Evolutionary conservation across 2,329 filamentous ascomycete species (phyloP), one percentile per base, ranked within the genome.

Genomic region (Colletotrichum trifolii): DNA sequence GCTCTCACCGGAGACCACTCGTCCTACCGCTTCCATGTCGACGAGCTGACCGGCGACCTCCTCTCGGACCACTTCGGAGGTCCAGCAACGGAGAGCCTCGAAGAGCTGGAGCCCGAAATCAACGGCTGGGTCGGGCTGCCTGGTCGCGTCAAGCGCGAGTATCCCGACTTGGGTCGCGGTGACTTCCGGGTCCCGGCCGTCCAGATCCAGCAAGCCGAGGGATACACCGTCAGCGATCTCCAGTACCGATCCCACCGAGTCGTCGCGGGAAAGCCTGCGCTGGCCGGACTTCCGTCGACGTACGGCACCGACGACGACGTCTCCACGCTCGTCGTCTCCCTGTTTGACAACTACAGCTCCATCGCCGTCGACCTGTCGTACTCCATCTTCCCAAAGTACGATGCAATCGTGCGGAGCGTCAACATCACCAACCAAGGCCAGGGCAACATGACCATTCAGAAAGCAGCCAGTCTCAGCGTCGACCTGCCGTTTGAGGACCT

Each of bases 21-120:
- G 36, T 89, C 87, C 1, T 90, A 90, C 70, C 84, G 85, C 47
- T 89, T 90, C 72, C 88, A 89, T 67, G 86, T 89, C 48, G 84
- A 90, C 67, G 75, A 81, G 3, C 72, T 71, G 8, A 85, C 83
- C 0, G 82, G 84, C 4, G 87, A 90, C 59, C 78, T 90, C 42
- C 73, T 86, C 13, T 82, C 84, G 0, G 87, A 89, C 69, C 87
- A 90, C 70, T 90, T 88, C 67, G 88, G 88, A 46, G 86, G 82
- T 11, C 80, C 79, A 1, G 78, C 83, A 3, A 81, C 81, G 2
- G 87, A 88, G 54, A 80, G 84, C 2, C 56, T 66, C 42, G 52
- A 15, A 2, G 57, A 63, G 52, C 58, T 66, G 11, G 15, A 52
- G 25, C 79, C 82, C 0, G 76, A 79, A 1, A 77, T 80, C 42